Evolutionary conservation across 2,329 filamentous ascomycete species (phyloP), one percentile per base, ranked within the genome.

Genomic region (Periconia digitata): DNA sequence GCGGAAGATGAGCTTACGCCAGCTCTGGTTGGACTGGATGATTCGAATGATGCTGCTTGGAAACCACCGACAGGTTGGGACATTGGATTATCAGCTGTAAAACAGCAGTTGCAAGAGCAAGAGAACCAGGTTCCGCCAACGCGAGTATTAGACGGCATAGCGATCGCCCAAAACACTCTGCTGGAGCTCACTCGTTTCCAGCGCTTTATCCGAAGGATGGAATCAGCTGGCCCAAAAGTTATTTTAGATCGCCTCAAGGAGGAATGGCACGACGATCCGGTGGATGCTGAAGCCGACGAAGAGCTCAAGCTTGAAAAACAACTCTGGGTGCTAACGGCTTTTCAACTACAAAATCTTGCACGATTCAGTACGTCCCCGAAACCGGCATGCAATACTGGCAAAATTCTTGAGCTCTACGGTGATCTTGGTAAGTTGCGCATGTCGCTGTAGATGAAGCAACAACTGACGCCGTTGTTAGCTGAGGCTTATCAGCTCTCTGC

Each of bases 281-380:
- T 49, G 8, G 79, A 77, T 72, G 72, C 73, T 8, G 70, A 74
- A 12, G 64, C 70, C 0, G 76, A 80, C 46, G 72, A 77, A 3
- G 74, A 71, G 32, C 66, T 81, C 17, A 79, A 80, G 48, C 71
- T 81, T 40, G 78, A 81, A 52, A 81, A 81, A 60, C 81, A 83
- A 57, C 69, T 80, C 35, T 85, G 83, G 83, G 79, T 90, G 72
- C 72, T 85, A 27, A 83, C 79, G 22, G 77, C 77, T 1, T 69
- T 87, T 44, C 75, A 67, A 41, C 57, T 68, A 32, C 73, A 74
- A 24, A 67, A 58, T 40, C 44, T 62, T 44, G 62, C 62, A 34
- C 62, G 54, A 29, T 56, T 51, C 32, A 58, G 50, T 40, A 50
- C 51, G 40, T 40, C 50, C 38, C 60, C 64, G 43, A 56, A 57